phyloP scores from a whole-genome alignment of 208 protist genomes.

The Histomonas meleagridis region DNA sequence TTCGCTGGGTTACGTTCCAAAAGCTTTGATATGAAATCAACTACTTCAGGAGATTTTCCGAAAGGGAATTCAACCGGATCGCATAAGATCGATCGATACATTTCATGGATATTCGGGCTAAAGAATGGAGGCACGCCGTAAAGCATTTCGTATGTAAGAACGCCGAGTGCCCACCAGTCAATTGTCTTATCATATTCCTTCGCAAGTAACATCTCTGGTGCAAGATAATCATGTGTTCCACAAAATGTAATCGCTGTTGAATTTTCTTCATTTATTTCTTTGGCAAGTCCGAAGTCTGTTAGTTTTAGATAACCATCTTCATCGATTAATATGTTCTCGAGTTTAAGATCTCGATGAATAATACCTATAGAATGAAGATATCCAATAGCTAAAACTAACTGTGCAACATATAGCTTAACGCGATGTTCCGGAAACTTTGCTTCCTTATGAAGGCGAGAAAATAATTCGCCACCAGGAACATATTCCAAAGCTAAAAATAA shows the following conservation, averaged over 20 bases:
- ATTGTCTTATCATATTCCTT: constrained; percentile 60
- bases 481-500: constrained; percentile 46
- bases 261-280: background rate
- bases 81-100: constrained; percentile 57
- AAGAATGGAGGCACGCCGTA: constrained; percentile 61
- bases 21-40: constrained; percentile 47
- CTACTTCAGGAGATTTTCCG: constrained; percentile 45
- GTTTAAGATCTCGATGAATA: constrained; percentile 41
- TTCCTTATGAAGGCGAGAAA: constrained; percentile 43
- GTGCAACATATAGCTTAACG: constrained; percentile 22
- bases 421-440: constrained; percentile 23
- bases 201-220: background rate
- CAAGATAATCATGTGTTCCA: constrained; percentile 28
- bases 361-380: constrained; percentile 38
- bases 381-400: constrained; percentile 37
- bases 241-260: background rate
- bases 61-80: constrained; percentile 50
- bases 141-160: constrained; percentile 64
- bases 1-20: constrained; percentile 40
- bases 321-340: constrained; percentile 41
- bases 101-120: constrained; percentile 53
- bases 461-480: constrained; percentile 44
- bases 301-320: constrained; percentile 27
- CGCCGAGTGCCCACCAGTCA: constrained; percentile 66
- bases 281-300: constrained; percentile 27